Conservation (phyloP, 2,329 filamentous ascomycete species). For the Lasiodiplodia theobromae region DNA sequence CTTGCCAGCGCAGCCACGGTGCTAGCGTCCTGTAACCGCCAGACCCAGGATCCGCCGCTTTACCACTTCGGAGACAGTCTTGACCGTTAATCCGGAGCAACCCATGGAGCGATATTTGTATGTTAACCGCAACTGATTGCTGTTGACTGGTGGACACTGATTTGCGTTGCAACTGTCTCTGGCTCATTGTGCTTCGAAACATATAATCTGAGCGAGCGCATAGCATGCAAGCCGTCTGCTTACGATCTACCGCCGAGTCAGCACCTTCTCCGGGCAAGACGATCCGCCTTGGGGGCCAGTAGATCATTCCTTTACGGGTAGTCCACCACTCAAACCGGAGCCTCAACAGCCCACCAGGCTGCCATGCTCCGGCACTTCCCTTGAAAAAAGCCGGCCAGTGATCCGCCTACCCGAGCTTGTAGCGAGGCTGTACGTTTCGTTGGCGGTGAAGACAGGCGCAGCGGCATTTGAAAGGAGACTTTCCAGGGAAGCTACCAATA, state of each 20-base stretch:
- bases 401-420: neutral
- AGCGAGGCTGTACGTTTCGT: neutral
- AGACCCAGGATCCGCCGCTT: constrained; percentile 7
- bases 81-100: neutral
- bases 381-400: neutral
- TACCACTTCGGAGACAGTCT: constrained; percentile 5
- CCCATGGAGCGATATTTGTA: neutral
- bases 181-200: neutral
- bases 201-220: neutral
- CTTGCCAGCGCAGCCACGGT: constrained; percentile 25
- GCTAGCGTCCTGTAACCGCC: constrained; percentile 22
- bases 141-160: neutral
- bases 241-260: constrained; percentile 16
- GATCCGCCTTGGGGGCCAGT: constrained; percentile 22
- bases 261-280: constrained; percentile 12
- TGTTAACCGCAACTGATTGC: neutral
- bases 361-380: neutral
- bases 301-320: constrained; percentile 9
- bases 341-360: constrained; percentile 6
- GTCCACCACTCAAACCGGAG: neutral
- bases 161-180: neutral
- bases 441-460: neutral
- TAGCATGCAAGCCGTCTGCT: neutral
- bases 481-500: neutral
- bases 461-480: neutral